phyloP scores from a whole-genome alignment of 495 filamentous ascomycete species.

The Talaromyces proteolyticus region DNA sequence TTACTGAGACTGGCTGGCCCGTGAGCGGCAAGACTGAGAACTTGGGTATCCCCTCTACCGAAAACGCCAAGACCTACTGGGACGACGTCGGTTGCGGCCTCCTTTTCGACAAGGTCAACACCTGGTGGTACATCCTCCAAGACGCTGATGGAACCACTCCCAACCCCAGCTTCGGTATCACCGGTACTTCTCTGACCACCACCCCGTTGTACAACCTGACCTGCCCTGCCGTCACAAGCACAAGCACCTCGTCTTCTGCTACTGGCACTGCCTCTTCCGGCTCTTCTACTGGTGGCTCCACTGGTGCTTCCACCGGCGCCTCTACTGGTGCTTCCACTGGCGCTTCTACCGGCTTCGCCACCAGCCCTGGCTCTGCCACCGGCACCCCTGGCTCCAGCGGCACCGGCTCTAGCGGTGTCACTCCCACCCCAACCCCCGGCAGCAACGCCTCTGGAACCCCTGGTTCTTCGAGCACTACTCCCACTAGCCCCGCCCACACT shows the following conservation, averaged over 20 bases:
- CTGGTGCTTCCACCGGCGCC: slow-evolving; percentile 8
- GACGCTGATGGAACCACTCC: slow-evolving; percentile 50
- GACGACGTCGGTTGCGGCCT: slow-evolving; percentile 63
- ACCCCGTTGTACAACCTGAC: slow-evolving; percentile 59
- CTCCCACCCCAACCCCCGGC: slow-evolving; percentile 10
- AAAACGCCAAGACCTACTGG: slow-evolving; percentile 80
- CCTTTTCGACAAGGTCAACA: slow-evolving; percentile 60
- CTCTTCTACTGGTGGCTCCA: slow-evolving; percentile 13
- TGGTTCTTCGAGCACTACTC: slow-evolving; percentile 6
- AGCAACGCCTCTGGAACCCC: slow-evolving; percentile 8
- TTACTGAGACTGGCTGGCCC: slow-evolving; percentile 90
- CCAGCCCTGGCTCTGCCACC: slow-evolving; percentile 9
- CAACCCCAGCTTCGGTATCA: slow-evolving; percentile 66
- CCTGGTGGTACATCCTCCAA: slow-evolving; percentile 71
- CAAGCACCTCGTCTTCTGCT: slow-evolving; percentile 14
- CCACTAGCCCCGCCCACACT: slow-evolving; percentile 12
- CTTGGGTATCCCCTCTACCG: slow-evolving; percentile 53
- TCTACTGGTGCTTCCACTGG: slow-evolving; percentile 7
- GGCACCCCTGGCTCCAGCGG: not conserved
- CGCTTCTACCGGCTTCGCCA: slow-evolving; percentile 14
- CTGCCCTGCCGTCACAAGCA: slow-evolving; percentile 39
- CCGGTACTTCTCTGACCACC: slow-evolving; percentile 45
- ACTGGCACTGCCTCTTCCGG: slow-evolving; percentile 14
- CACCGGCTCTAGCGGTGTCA: slow-evolving; percentile 9
- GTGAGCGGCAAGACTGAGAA: slow-evolving; percentile 56